phyloP scores from a whole-genome alignment of 1,284 basidiomycete species.

The Lentinus polychrous region DNA sequence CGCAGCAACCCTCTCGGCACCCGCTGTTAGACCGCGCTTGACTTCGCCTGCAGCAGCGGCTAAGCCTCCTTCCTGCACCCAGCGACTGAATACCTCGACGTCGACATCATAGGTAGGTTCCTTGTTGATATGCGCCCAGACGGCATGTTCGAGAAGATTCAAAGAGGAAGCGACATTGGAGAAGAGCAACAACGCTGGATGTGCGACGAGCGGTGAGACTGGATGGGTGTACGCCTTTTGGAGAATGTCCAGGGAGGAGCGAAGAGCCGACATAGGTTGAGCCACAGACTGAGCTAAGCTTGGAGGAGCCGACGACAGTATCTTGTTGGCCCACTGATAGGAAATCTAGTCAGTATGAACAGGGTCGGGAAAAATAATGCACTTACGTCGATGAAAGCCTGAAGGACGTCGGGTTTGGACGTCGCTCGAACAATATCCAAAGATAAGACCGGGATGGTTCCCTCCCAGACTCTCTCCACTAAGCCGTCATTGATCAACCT shows the following conservation, averaged over 20 bases:
- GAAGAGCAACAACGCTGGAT: conserved; percentile 50
- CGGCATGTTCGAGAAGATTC: conserved; percentile 59
- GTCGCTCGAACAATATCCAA: conserved; percentile 59
- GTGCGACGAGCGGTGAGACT: conserved; percentile 40
- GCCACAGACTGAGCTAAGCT: conserved; percentile 21
- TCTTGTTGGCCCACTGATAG: conserved; percentile 45
- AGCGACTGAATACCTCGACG: conserved; percentile 47
- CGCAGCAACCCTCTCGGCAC: conserved; percentile 24
- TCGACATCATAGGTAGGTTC: conserved; percentile 34
- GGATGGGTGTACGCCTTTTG: conserved; percentile 29
- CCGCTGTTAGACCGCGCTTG: conserved; percentile 23
- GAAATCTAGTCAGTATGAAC: conserved; percentile 5
- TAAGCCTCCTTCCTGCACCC: conserved; percentile 50
- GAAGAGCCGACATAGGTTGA: conserved; percentile 26
- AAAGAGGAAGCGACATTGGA: conserved; percentile 44
- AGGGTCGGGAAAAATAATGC: background rate
- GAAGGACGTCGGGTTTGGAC: conserved; percentile 30
- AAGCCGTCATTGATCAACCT: conserved; percentile 56
- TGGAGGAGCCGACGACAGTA: conserved; percentile 36
- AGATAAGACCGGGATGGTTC: conserved; percentile 61
- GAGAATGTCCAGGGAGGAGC: conserved; percentile 31
- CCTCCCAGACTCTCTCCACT: conserved; percentile 84
- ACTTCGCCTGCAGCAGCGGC: conserved; percentile 34
- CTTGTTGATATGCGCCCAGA: conserved; percentile 41
- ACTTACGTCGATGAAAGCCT: conserved; percentile 31